Evolutionary conservation across 495 filamentous ascomycete species (phyloP).

Genomic region (Penicillium riverlandense): DNA sequence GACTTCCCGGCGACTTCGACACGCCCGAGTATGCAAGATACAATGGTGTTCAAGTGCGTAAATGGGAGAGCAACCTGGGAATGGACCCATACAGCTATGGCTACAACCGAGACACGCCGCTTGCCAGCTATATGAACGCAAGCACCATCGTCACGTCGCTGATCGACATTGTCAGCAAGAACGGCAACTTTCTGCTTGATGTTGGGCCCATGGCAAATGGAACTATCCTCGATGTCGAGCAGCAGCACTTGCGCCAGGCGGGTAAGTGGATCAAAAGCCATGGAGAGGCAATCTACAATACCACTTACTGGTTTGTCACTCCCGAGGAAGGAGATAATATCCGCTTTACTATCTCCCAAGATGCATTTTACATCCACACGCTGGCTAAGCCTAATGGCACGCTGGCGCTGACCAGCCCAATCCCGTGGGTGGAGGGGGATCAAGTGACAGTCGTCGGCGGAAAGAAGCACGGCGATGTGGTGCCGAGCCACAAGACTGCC

Average conservation of each 20-base stretch:
- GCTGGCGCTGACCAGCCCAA: constrained; percentile 30
- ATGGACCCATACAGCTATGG: constrained; percentile 52
- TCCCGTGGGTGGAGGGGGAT: constrained; percentile 39
- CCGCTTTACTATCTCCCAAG: constrained; percentile 42
- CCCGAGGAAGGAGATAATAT: constrained; percentile 37
- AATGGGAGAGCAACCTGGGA: constrained; percentile 49
- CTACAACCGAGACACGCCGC: constrained; percentile 45
- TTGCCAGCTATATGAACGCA: constrained; percentile 43
- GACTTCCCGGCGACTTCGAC: constrained; percentile 42
- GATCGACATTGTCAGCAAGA: constrained; percentile 48
- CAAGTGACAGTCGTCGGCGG: constrained; percentile 38
- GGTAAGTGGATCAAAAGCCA: constrained; percentile 45
- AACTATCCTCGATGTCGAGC: constrained; percentile 41
- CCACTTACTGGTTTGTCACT: constrained; percentile 50
- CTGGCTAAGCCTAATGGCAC: constrained; percentile 35
- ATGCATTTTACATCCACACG: constrained; percentile 46
- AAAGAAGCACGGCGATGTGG: constrained; percentile 23
- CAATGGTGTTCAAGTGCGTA: constrained; percentile 38
- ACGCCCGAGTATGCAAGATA: constrained; percentile 46
- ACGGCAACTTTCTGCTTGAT: constrained; percentile 51
- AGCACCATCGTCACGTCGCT: constrained; percentile 33
- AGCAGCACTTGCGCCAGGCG: constrained; percentile 35
- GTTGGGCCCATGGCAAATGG: constrained; percentile 47
- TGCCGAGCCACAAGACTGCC: constrained; percentile 7
- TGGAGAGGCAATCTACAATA: constrained; percentile 47